A percentile compares a stretch with the other conserved stretches of the same genome.
Conservation (phyloP, 371 early-diverging fungal species). For the Mortierella sp. region DNA sequence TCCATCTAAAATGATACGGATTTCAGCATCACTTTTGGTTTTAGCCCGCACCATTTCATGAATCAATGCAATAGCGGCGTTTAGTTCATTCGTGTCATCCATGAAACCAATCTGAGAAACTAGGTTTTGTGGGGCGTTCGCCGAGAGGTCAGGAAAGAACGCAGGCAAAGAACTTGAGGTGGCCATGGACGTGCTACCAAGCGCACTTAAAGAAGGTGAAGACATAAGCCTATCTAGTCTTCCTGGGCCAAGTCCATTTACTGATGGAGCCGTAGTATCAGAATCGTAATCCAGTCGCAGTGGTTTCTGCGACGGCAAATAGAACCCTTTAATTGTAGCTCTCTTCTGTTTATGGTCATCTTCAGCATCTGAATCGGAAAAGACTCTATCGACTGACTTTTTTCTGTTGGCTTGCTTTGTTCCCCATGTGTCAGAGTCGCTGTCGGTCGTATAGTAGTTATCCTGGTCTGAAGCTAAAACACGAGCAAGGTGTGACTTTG, state of each 20-base stretch:
- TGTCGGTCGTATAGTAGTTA: slow-evolving; percentile 48
- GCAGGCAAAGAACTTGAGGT: slow-evolving; percentile 38
- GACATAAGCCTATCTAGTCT: slow-evolving; percentile 33
- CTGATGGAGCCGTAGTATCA: slow-evolving; percentile 32
- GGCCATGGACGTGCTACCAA: slow-evolving; percentile 23
- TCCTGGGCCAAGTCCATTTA: slow-evolving; percentile 18
- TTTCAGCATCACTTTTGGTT: slow-evolving; percentile 50
- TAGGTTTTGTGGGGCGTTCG: slow-evolving; percentile 51
- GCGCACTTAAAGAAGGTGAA: slow-evolving; percentile 40
- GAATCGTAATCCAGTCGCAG: slow-evolving; percentile 52
- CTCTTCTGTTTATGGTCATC: slow-evolving; percentile 32
- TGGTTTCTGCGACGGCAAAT: slow-evolving; percentile 28
- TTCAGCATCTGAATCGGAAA: slow-evolving; percentile 48
- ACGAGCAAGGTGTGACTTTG: slow-evolving; percentile 47
- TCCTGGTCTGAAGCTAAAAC: slow-evolving; percentile 44
- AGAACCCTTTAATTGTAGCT: slow-evolving; percentile 20
- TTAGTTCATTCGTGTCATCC: slow-evolving; percentile 55
- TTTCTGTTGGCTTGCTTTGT: slow-evolving; percentile 21
- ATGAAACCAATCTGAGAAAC: slow-evolving; percentile 54
- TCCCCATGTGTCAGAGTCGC: slow-evolving; percentile 50
- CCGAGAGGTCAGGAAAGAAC: slow-evolving; percentile 53
- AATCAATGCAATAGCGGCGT: slow-evolving; percentile 42
- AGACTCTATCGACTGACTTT: slow-evolving; percentile 34
- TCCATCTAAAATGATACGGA: slow-evolving; percentile 53
- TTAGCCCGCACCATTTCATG: slow-evolving; percentile 50